These are phyloP conservation scores for Pythium pyrilobum DNA, from an alignment of 352 stramenopile species.

Conservation along the genomic window DNA sequence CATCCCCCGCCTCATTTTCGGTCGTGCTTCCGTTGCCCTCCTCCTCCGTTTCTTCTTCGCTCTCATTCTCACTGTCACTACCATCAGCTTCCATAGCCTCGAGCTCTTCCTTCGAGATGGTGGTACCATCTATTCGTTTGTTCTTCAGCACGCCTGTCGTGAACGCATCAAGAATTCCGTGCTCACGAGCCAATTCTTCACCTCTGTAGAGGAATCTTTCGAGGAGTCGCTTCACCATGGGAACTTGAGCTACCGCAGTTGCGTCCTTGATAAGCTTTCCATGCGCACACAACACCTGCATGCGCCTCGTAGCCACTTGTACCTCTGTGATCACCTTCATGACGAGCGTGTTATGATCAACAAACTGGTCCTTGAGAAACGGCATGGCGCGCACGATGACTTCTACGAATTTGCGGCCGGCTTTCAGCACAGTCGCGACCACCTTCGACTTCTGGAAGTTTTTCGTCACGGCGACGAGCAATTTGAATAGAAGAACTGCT, in stretches of 20 bases:
- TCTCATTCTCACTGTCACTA: constrained; percentile 17
- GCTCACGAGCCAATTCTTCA: constrained; percentile 46
- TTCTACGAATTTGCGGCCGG: constrained; percentile 46
- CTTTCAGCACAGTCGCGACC: constrained; percentile 45
- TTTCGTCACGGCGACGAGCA: constrained; percentile 56
- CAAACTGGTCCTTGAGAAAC: constrained; percentile 50
- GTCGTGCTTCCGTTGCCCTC: constrained; percentile 15
- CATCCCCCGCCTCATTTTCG: constrained; percentile 14
- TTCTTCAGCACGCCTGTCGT: constrained; percentile 64
- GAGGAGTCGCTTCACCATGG: constrained; percentile 57
- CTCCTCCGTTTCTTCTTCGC: constrained; percentile 8
- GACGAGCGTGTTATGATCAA: constrained; percentile 34
- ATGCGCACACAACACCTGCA: constrained; percentile 60
- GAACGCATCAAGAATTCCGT: constrained; percentile 53
- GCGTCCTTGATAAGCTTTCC: constrained; percentile 56
- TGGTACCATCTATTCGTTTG: constrained; percentile 56
- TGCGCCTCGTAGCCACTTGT: constrained; percentile 50
- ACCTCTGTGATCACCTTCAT: constrained; percentile 50
- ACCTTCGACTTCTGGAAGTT: constrained; percentile 48
- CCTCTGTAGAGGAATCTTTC: constrained; percentile 54
- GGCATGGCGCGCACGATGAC: constrained; percentile 45
- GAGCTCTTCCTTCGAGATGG: constrained; percentile 41
- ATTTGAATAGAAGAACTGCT: constrained; percentile 50
- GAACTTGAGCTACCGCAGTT: constrained; percentile 45
- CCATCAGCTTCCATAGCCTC: constrained; percentile 21